These are phyloP conservation scores for Arthrinium puccinioides DNA, from an alignment of 2,329 filamentous ascomycete species.

Conservation along the genomic window DNA sequence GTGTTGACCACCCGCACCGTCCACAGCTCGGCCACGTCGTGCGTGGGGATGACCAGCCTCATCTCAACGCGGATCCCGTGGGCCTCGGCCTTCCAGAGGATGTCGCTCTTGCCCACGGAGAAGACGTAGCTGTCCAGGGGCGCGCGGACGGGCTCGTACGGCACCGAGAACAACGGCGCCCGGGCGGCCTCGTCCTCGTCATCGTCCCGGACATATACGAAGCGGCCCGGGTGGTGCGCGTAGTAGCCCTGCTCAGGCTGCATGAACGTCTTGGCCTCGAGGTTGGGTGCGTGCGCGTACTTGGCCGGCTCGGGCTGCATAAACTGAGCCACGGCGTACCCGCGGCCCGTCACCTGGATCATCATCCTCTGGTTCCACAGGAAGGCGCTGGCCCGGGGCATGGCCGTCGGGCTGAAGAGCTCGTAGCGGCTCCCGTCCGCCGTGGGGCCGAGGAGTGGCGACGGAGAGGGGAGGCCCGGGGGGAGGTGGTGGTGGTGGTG, in stretches of 20 bases:
- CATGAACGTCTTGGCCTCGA: constrained; percentile 54
- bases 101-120: constrained; percentile 47
- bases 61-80: constrained; percentile 44
- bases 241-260: constrained; percentile 55
- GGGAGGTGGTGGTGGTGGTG: too few relatives aligned
- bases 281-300: constrained; percentile 50
- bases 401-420: constrained; percentile 44
- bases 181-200: constrained; percentile 27
- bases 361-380: constrained; percentile 56
- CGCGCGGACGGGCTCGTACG: constrained; percentile 46
- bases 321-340: constrained; percentile 51
- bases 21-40: constrained; percentile 51
- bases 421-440: constrained; percentile 46
- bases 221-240: constrained; percentile 49
- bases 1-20: constrained; percentile 43
- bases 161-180: constrained; percentile 40
- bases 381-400: constrained; percentile 49
- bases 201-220: constrained; percentile 52
- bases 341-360: constrained; percentile 51
- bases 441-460: constrained; percentile 20
- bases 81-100: constrained; percentile 45
- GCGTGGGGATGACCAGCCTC: constrained; percentile 41
- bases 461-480: too few relatives aligned
- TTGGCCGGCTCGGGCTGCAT: constrained; percentile 56
- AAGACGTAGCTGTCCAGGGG: constrained; percentile 41